Evolutionary conservation across 148 eudicot species (phyloP).

Genomic region (Fagopyrum homotropicum): DNA sequence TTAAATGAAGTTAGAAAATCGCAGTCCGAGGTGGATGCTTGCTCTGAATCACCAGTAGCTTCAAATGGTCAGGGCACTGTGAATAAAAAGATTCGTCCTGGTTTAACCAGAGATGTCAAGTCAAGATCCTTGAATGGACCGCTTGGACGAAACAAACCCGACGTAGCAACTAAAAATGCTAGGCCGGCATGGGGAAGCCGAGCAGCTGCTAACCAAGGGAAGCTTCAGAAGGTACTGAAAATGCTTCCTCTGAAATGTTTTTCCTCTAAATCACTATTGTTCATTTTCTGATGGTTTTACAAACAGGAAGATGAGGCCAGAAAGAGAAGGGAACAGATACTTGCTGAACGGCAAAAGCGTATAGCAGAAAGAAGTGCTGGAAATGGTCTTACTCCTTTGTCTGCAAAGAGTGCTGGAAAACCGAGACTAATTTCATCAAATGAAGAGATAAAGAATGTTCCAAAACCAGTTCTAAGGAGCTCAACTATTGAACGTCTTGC

Average conservation of each 20-base stretch:
- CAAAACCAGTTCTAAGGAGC: conserved; percentile 47
- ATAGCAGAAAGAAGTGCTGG: conserved; percentile 70
- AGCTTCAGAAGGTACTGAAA: conserved; percentile 51
- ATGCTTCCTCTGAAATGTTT: background rate
- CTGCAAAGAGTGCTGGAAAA: conserved; percentile 27
- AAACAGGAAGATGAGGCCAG: conserved; percentile 67
- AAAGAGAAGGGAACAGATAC: conserved; percentile 61
- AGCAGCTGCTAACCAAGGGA: conserved; percentile 35
- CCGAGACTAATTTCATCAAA: conserved; percentile 6
- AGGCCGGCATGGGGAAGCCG: conserved; percentile 43
- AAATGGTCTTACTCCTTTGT: conserved; percentile 19
- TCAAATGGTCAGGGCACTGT: conserved; percentile 5
- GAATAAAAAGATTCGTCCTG: conserved; percentile 24
- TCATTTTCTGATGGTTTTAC: background rate
- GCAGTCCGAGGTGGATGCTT: conserved; percentile 21
- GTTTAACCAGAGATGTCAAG: conserved; percentile 30
- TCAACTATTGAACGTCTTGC: conserved; percentile 81
- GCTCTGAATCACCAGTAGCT: conserved; percentile 21
- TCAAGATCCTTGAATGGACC: conserved; percentile 39
- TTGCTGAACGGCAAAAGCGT: conserved; percentile 52
- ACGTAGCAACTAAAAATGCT: conserved; percentile 27
- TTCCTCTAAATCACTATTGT: background rate
- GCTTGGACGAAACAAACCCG: conserved; percentile 45
- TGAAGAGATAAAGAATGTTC: conserved; percentile 27
- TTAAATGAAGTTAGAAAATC: conserved; percentile 21